Evolutionary conservation across 164 flowering plant genomes (phyloP).

Genomic region (Berberis vulgaris): DNA sequence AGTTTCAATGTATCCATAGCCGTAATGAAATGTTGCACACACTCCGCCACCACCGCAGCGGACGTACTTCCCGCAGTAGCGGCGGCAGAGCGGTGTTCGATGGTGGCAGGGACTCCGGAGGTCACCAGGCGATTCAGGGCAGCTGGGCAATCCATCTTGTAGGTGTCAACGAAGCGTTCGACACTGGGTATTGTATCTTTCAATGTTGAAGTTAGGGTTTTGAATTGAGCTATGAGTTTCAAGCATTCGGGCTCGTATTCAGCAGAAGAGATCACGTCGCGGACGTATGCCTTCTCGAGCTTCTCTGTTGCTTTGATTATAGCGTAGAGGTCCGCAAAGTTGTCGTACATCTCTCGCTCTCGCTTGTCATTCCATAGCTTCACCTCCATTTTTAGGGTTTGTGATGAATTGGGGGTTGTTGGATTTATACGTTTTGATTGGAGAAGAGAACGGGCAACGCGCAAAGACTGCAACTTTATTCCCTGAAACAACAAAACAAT

Average conservation of each 20-base stretch:
- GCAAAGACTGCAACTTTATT: no score
- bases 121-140: slow-evolving; percentile 68
- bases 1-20: slow-evolving; percentile 89
- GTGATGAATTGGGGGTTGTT: no score
- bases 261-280: slow-evolving; percentile 53
- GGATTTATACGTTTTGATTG: no score
- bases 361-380: slow-evolving; percentile 96
- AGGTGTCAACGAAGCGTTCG: slow-evolving; percentile 77
- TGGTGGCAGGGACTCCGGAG: slow-evolving; percentile 87
- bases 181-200: slow-evolving; percentile 72
- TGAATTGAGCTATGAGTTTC: slow-evolving; percentile 82
- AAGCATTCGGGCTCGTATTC: slow-evolving; percentile 80
- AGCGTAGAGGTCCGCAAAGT: slow-evolving; percentile 82
- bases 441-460: no score
- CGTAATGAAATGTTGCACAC: slow-evolving; percentile 85
- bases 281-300: slow-evolving; percentile 69
- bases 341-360: slow-evolving; percentile 93
- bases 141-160: slow-evolving; percentile 86
- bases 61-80: slow-evolving; percentile 20
- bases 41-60: slow-evolving; percentile 54
- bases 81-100: slow-evolving; percentile 73
- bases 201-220: slow-evolving; percentile 62
- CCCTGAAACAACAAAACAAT: no score
- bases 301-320: slow-evolving; percentile 61
- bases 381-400: slow-evolving; percentile 53